Evolutionary conservation across 2,329 filamentous ascomycete species (phyloP).

Genomic region (Sarocladium brachiariae): DNA sequence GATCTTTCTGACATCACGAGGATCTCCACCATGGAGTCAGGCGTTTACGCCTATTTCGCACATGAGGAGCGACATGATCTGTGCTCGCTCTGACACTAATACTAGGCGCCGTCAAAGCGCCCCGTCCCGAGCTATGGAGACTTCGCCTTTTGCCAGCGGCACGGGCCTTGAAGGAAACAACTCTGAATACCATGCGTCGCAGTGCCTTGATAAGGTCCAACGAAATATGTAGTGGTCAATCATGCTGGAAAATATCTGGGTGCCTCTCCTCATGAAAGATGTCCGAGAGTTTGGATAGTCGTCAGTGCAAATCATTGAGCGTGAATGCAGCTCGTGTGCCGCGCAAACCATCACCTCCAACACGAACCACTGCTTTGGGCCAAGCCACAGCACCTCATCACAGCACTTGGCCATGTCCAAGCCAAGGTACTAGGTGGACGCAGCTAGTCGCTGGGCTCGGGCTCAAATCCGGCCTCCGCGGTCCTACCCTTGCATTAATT

Average conservation of each 20-base stretch:
- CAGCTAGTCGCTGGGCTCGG: not conserved
- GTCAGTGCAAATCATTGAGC: not conserved
- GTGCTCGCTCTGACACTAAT: slow-evolving; percentile 1
- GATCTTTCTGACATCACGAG: not conserved
- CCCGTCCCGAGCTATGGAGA: slow-evolving; percentile 7
- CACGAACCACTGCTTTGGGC: slow-evolving; percentile 4
- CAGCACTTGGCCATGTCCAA: slow-evolving; percentile 1
- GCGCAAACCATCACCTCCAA: not conserved
- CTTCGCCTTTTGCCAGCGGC: not conserved
- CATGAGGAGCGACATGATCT: too few species aligned
- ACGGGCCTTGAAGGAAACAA: not conserved
- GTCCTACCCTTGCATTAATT: not conserved
- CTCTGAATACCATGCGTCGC: too few species aligned
- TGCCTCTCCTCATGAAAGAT: too few species aligned
- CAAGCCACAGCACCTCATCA: not conserved
- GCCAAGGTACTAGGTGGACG: not conserved
- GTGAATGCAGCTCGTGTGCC: not conserved
- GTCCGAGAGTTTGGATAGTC: not conserved
- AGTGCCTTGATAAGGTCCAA: too few species aligned
- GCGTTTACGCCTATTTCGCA: not conserved
- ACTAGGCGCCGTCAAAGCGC: not conserved
- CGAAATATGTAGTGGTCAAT: too few species aligned
- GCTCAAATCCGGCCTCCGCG: not conserved
- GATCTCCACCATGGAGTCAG: not conserved
- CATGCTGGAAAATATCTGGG: too few species aligned